A percentile compares a stretch with the other conserved stretches of the same genome.
phyloP scores from a whole-genome alignment of 1,139 yeast species.

The Geotrichum aggregatum region DNA sequence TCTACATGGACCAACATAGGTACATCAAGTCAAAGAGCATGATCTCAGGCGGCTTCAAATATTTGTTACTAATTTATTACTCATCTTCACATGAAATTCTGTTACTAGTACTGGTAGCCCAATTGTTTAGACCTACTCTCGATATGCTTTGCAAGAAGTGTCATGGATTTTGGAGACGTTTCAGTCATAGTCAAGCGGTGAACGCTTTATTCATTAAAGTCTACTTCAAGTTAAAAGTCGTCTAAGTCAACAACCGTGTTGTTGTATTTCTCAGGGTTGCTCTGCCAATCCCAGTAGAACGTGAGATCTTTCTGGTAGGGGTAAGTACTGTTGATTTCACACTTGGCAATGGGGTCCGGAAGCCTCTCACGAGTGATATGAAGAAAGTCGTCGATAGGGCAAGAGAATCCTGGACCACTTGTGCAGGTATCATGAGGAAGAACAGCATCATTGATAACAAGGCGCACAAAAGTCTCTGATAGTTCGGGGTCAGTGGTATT shows the following conservation, averaged over 20 bases:
- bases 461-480: conserved; percentile 45
- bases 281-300: conserved; percentile 23
- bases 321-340: conserved; percentile 13
- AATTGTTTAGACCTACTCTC: no score
- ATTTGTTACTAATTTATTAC: no score
- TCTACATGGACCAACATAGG: no score
- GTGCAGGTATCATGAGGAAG: conserved; percentile 51
- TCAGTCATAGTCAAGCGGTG: no score
- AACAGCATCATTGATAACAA: conserved; percentile 57
- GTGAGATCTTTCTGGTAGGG: conserved; percentile 12
- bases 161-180: no score
- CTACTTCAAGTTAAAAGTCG: not conserved
- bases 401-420: conserved; percentile 60
- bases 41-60: no score
- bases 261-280: conserved; percentile 10
- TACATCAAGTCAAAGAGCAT: no score
- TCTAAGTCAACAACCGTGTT: conserved; percentile 4
- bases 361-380: conserved; percentile 3
- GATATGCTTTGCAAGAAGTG: no score
- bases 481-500: conserved; percentile 22
- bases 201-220: no score
- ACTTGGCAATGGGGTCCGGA: conserved; percentile 8
- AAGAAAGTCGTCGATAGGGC: conserved; percentile 45
- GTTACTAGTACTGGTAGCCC: no score
- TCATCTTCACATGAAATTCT: no score